These are phyloP conservation scores for Fusarium luffae DNA, from an alignment of 2,329 filamentous ascomycete species.

Conservation along the genomic window DNA sequence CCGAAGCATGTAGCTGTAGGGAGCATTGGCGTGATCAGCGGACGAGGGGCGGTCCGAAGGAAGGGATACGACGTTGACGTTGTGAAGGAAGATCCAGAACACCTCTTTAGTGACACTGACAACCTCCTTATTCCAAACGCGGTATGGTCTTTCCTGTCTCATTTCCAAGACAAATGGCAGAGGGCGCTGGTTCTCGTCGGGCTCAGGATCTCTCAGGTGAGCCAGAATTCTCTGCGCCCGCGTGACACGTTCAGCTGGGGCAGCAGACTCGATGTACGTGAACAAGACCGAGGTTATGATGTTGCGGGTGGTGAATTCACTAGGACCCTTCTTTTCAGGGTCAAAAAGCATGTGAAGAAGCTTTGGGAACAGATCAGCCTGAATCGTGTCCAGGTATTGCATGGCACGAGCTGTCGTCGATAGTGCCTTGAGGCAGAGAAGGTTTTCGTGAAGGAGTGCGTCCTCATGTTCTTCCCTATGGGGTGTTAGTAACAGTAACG, in stretches of 20 bases:
- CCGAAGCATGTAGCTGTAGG: slow-evolving; percentile 70
- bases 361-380: slow-evolving; percentile 84
- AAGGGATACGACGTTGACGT: slow-evolving; percentile 85
- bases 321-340: slow-evolving; percentile 97
- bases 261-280: slow-evolving; percentile 81
- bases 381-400: slow-evolving; percentile 82
- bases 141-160: slow-evolving; percentile 86
- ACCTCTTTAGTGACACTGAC: slow-evolving; percentile 96
- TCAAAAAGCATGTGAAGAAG: slow-evolving; percentile 92
- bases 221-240: slow-evolving; percentile 79
- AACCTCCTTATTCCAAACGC: slow-evolving; percentile 93
- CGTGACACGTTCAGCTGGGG: slow-evolving; percentile 69
- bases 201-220: slow-evolving; percentile 83
- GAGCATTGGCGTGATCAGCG: slow-evolving; percentile 50
- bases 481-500: slow-evolving; percentile 18
- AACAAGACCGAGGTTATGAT: slow-evolving; percentile 92
- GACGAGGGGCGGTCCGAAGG: slow-evolving; percentile 56
- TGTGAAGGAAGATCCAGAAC: slow-evolving; percentile 98
- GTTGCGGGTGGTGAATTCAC: slow-evolving; percentile 92
- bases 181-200: slow-evolving; percentile 79
- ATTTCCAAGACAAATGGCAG: slow-evolving; percentile 91
- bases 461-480: slow-evolving; percentile 94
- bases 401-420: slow-evolving; percentile 91
- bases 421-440: slow-evolving; percentile 92
- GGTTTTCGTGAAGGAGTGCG: slow-evolving; percentile 86